Evolutionary conservation across 441 rosid genomes (phyloP).

Genomic region (Adansonia rubrostipa): DNA sequence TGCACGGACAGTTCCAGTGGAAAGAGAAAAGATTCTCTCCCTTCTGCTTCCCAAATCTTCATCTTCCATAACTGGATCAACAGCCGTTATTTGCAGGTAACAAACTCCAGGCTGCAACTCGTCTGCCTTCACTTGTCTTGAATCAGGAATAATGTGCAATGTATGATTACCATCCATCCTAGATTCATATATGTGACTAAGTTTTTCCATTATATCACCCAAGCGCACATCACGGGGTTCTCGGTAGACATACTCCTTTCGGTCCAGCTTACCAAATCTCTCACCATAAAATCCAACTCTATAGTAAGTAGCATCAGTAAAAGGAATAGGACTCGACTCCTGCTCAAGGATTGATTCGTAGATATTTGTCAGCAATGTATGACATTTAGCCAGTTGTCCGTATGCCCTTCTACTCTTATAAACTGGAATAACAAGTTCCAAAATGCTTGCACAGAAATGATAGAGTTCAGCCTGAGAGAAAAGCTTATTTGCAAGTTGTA

Average conservation of each 20-base stretch:
- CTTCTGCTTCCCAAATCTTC: constrained; percentile 98
- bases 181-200: constrained; percentile 93
- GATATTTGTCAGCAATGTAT: constrained; percentile 81
- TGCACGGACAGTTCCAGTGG: constrained; percentile 93
- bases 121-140: constrained; percentile 95
- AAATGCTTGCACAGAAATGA: constrained; percentile 96
- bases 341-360: constrained; percentile 96
- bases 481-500: constrained; percentile 95
- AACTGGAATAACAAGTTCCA: constrained; percentile 97
- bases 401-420: constrained; percentile 93
- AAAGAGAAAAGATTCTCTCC: constrained; percentile 94
- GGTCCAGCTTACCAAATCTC: constrained; percentile 86
- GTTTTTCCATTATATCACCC: constrained; percentile 99
- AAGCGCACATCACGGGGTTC: constrained; percentile 98
- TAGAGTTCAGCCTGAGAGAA: constrained; percentile 97
- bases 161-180: constrained; percentile 92
- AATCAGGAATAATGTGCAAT: constrained; percentile 89
- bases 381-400: constrained; percentile 97
- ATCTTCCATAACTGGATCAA: constrained; percentile 98
- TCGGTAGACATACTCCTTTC: constrained; percentile 86
- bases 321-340: constrained; percentile 94
- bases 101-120: constrained; percentile 96
- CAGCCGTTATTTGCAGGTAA: constrained; percentile 96
- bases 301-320: constrained; percentile 97
- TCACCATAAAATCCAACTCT: constrained; percentile 97